Evolutionary conservation across 495 filamentous ascomycete species (phyloP).

Genomic region (Platismatia glauca): DNA sequence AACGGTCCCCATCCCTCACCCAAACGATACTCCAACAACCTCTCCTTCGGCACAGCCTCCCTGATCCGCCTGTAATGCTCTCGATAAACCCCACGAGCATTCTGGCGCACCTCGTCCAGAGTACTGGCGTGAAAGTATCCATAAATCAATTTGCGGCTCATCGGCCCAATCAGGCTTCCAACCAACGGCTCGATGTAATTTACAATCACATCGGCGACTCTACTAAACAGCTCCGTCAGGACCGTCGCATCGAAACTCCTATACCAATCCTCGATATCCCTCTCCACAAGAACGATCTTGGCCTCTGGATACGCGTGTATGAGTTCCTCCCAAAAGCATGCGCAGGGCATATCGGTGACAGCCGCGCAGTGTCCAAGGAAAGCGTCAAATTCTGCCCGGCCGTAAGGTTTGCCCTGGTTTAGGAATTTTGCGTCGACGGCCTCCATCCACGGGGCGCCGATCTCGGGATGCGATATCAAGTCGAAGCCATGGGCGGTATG

Average conservation of each 20-base stretch:
- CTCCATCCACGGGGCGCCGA: not conserved
- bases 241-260: slow-evolving; percentile 11
- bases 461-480: not conserved
- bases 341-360: not conserved
- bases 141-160: not conserved
- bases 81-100: not conserved
- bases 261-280: slow-evolving; percentile 39
- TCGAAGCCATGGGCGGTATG: not conserved
- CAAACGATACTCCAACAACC: slow-evolving; percentile 34
- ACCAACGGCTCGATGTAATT: not conserved
- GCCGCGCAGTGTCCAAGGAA: not conserved
- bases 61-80: slow-evolving; percentile 21
- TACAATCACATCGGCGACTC: not conserved
- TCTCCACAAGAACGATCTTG: slow-evolving; percentile 44
- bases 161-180: not conserved
- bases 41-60: slow-evolving; percentile 27
- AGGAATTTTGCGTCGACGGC: not conserved
- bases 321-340: slow-evolving; percentile 40
- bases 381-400: not conserved
- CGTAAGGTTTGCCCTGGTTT: not conserved
- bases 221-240: not conserved
- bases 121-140: not conserved
- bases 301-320: slow-evolving; percentile 50
- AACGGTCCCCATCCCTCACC: slow-evolving; percentile 41
- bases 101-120: not conserved